These are phyloP conservation scores for Xylariaceae sp. DNA, from an alignment of 2,329 filamentous ascomycete genomes.

Conservation along the genomic window DNA sequence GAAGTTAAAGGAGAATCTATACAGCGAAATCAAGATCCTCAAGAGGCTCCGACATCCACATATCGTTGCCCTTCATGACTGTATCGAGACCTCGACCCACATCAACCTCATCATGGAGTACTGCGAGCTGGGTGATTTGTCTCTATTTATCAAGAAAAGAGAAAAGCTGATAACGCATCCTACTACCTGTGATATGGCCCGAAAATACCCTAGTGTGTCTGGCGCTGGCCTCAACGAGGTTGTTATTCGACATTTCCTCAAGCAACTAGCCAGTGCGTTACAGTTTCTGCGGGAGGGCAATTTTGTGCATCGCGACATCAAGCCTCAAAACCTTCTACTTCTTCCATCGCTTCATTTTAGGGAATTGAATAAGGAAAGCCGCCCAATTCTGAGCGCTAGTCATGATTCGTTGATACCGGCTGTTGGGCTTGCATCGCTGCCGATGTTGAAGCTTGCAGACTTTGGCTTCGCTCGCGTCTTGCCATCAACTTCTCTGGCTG, in stretches of 20 bases:
- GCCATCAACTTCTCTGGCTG: constrained; percentile 86
- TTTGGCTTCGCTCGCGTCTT: constrained; percentile 97
- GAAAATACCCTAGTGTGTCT: constrained; percentile 84
- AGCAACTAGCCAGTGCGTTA: constrained; percentile 90
- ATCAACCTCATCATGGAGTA: constrained; percentile 99
- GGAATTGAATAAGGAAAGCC: constrained; percentile 59
- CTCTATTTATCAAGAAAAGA: constrained; percentile 93
- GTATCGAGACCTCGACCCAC: constrained; percentile 80
- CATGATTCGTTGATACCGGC: constrained; percentile 80
- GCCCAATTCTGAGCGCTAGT: constrained; percentile 75
- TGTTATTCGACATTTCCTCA: constrained; percentile 92
- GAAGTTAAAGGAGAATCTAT: constrained; percentile 95
- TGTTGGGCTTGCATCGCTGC: constrained; percentile 79
- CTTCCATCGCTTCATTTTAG: constrained; percentile 79
- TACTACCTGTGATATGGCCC: constrained; percentile 85
- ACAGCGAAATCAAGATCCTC: constrained; percentile 93
- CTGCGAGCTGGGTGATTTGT: constrained; percentile 92
- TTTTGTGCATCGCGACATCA: constrained; percentile 95
- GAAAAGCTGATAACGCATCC: constrained; percentile 78
- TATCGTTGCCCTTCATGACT: constrained; percentile 95
- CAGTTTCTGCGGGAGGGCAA: constrained; percentile 84
- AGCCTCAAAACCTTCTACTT: constrained; percentile 92
- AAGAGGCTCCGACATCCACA: constrained; percentile 93
- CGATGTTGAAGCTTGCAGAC: constrained; percentile 96
- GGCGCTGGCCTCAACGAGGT: constrained; percentile 93